These are phyloP conservation scores for Leptodermis oblonga DNA, from an alignment of 257 asterid genomes.

Conservation along the genomic window DNA sequence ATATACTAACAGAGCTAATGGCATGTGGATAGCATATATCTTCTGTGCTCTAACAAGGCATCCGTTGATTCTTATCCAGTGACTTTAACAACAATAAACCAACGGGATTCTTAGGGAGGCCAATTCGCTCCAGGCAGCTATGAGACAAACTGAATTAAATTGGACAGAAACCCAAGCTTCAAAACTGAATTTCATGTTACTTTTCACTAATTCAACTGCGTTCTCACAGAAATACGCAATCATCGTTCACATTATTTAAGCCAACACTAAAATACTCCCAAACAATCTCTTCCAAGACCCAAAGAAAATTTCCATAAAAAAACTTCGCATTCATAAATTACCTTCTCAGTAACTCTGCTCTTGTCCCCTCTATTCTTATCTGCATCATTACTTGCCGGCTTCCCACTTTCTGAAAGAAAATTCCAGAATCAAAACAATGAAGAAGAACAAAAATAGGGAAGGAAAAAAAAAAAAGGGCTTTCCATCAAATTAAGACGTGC, in stretches of 20 bases:
- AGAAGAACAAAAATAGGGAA: neutral
- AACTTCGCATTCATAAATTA: neutral
- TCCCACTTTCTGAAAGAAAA: constrained; percentile 24
- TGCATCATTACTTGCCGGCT: constrained; percentile 17
- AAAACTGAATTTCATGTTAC: neutral
- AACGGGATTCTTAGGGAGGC: neutral
- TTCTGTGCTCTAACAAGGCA: neutral
- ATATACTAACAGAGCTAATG: neutral
- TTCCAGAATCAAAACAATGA: neutral
- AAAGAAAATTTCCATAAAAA: neutral
- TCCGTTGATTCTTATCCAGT: too few species aligned
- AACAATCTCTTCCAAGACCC: neutral
- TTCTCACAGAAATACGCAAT: neutral
- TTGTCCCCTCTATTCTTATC: constrained; percentile 23
- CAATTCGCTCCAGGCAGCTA: neutral
- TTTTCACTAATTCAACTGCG: neutral
- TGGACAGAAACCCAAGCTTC: neutral
- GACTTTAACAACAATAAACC: neutral
- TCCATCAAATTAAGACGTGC: neutral
- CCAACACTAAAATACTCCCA: neutral
- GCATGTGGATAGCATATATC: neutral
- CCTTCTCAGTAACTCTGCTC: constrained; percentile 36
- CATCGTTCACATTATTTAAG: neutral
- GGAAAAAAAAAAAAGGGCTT: neutral
- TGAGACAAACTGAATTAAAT: neutral